Evolutionary conservation across 768 basidiomycete species (phyloP), one percentile per base, ranked within the genome.

Genomic region (Leccinum uliginosum): DNA sequence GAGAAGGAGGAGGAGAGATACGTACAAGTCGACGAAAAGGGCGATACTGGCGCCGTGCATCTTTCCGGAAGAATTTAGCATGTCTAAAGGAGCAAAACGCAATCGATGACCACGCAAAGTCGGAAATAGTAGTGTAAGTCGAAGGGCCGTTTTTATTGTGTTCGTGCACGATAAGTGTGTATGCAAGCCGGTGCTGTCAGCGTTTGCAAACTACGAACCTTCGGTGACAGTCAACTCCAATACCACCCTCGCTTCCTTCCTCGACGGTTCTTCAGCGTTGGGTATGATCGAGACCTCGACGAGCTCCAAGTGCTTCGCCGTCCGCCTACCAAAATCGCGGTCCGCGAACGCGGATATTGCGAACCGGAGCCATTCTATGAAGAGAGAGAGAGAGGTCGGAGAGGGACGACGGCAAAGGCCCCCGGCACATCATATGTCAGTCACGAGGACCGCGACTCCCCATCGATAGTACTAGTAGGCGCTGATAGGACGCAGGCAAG

Each of bases 21-120:
- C 19, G 38, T 55, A 81, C 80, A 80, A 69, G 61, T 83, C 82
- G 40, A 83, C 75, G 26, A 83, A 56, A 53, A 74, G 75, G 3
- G 73, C 57, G 15, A 73, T 64, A 53, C 78, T 80, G 6, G 76
- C 80, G 17, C 76, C 71, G 40, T 78, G 72, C 59, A 82, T 56
- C 5, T 63, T 67, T 0, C 75, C 79, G 4, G 43, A 49, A 8
- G 49, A 32, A 47, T 76, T 75, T 34, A 80, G 65, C 76, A 80
- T 79, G 30, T 82, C 81, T 82, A 56, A 38, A 8, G 11, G 19
- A 19, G 14, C 0, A 34, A 34, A 34, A 34, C 32, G 6, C 32
- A 15, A 34, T 34, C 14, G 15, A 2, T 34, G 14, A 12, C 14
- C 32, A 34, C 32, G 5, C 32, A 1, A 34, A 34, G 32, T 14